phyloP scores from a whole-genome alignment of 2,329 filamentous ascomycete species.

The Venturia carpophila region DNA sequence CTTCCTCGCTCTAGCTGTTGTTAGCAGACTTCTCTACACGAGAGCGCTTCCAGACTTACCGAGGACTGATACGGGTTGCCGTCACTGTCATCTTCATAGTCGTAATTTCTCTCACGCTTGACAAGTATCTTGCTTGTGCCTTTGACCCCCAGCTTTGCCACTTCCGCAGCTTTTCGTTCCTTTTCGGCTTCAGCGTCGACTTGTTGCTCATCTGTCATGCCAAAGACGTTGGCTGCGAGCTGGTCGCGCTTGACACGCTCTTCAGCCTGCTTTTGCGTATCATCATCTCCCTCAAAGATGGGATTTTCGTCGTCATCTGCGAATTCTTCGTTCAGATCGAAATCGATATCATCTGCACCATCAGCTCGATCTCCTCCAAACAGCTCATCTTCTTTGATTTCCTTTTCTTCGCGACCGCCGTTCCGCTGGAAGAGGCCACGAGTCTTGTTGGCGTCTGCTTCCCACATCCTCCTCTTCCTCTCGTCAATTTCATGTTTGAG shows the following conservation, averaged over 20 bases:
- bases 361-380: slow-evolving; percentile 41
- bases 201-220: slow-evolving; percentile 45
- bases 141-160: slow-evolving; percentile 65
- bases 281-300: slow-evolving; percentile 37
- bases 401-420: slow-evolving; percentile 16
- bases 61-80: slow-evolving; percentile 38
- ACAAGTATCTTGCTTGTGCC: slow-evolving; percentile 70
- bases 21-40: slow-evolving; percentile 24
- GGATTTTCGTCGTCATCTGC: slow-evolving; percentile 71
- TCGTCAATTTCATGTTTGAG: slow-evolving; percentile 53
- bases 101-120: slow-evolving; percentile 76
- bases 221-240: slow-evolving; percentile 80
- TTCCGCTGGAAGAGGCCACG: slow-evolving; percentile 3
- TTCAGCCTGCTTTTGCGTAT: slow-evolving; percentile 56
- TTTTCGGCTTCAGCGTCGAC: slow-evolving; percentile 60
- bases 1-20: slow-evolving; percentile 44
- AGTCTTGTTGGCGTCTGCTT: slow-evolving; percentile 46
- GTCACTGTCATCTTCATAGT: slow-evolving; percentile 67
- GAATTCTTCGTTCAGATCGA: slow-evolving; percentile 61
- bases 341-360: slow-evolving; percentile 59
- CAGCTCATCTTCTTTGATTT: slow-evolving; percentile 26
- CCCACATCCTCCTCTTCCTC: slow-evolving; percentile 42
- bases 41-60: slow-evolving; percentile 17
- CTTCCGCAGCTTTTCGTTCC: slow-evolving; percentile 60
- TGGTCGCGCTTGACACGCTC: slow-evolving; percentile 66